Evolutionary conservation across 1,284 basidiomycete species (phyloP).

Genomic region (Cutaneotrichosporon dermatis): DNA sequence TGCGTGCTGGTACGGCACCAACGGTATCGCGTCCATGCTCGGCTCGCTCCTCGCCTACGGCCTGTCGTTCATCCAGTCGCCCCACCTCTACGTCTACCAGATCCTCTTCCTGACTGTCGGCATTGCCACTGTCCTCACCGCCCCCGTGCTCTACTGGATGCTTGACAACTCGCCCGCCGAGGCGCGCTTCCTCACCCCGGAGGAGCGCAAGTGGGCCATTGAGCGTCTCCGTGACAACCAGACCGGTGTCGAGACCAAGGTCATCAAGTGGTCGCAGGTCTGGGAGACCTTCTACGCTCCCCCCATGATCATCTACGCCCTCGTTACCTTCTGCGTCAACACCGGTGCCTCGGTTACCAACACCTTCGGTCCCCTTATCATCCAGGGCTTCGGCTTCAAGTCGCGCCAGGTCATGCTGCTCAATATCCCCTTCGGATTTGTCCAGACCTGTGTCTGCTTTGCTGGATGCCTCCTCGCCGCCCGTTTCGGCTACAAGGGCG

Average conservation of each 20-base stretch:
- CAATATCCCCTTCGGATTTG: conserved; percentile 42
- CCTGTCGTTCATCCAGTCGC: conserved; percentile 24
- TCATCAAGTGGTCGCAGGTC: conserved; percentile 42
- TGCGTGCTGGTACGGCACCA: conserved; percentile 32
- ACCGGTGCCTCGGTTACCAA: conserved; percentile 28
- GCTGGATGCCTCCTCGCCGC: conserved; percentile 23
- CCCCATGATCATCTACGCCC: conserved; percentile 30
- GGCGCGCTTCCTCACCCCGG: conserved; percentile 36
- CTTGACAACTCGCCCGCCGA: conserved; percentile 41
- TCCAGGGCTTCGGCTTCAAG: conserved; percentile 38
- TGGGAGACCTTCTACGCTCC: conserved; percentile 36
- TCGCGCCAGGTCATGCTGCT: conserved; percentile 33
- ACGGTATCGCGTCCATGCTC: conserved; percentile 24
- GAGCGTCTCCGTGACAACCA: conserved; percentile 47
- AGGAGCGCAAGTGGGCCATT: conserved; percentile 39
- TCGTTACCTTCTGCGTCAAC: conserved; percentile 32
- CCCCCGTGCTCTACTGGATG: conserved; percentile 31
- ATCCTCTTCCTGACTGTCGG: conserved; percentile 45
- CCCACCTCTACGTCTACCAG: conserved; percentile 27
- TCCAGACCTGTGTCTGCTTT: conserved; percentile 25
- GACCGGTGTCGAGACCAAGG: conserved; percentile 31
- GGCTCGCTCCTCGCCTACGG: conserved; percentile 33
- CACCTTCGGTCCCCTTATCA: conserved; percentile 43
- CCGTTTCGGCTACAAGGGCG: conserved; percentile 26
- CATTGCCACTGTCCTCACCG: conserved; percentile 43